phyloP scores from a whole-genome alignment of 495 filamentous ascomycete genomes.

The Podospora bellae-mahoneyi region DNA sequence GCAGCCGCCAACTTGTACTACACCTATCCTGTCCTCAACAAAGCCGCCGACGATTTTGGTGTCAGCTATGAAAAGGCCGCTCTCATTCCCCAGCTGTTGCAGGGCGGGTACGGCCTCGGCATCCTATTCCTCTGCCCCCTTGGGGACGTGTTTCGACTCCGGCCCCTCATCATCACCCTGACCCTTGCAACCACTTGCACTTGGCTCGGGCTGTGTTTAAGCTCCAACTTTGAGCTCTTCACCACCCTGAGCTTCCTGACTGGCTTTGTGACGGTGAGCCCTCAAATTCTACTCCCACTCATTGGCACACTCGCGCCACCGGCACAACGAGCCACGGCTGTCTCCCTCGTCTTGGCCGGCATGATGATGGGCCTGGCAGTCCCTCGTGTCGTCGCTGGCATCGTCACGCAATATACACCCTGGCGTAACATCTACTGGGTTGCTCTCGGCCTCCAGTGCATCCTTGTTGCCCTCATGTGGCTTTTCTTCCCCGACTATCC shows the following conservation, averaged over 20 bases:
- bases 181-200: constrained; percentile 49
- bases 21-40: constrained; percentile 65
- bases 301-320: constrained; percentile 72
- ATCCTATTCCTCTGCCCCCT: constrained; percentile 71
- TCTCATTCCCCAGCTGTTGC: constrained; percentile 65
- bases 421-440: constrained; percentile 1
- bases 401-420: constrained; percentile 3
- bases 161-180: constrained; percentile 64
- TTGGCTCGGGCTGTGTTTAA: constrained; percentile 67
- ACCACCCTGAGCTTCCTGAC: constrained; percentile 63
- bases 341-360: constrained; percentile 66
- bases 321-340: constrained; percentile 60
- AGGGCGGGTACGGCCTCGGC: constrained; percentile 74
- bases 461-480: background rate
- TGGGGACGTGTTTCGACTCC: constrained; percentile 65
- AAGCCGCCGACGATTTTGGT: constrained; percentile 60
- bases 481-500: background rate
- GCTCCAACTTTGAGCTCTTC: constrained; percentile 59
- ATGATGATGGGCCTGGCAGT: constrained; percentile 54
- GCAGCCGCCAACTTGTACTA: constrained; percentile 76
- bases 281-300: constrained; percentile 74
- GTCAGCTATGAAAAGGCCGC: constrained; percentile 57
- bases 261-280: constrained; percentile 68
- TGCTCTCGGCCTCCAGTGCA: background rate
- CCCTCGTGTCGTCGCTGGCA: constrained; percentile 1